Conservation (phyloP, 306 rosid species). For the Elaeagnus macrophylla region DNA sequence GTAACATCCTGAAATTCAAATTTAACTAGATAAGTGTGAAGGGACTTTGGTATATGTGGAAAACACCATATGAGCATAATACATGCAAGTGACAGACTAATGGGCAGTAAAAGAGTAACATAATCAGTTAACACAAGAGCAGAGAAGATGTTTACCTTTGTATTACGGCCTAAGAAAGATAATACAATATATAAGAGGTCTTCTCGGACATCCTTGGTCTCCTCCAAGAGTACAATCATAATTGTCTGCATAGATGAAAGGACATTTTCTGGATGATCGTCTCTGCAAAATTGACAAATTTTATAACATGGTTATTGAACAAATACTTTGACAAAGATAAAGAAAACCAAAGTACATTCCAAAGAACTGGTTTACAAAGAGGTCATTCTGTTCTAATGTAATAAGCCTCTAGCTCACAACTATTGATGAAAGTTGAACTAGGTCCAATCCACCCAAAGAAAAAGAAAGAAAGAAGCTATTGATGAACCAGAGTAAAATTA, state of each 20-base stretch:
- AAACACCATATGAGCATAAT: not conserved
- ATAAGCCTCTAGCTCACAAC: too few species aligned
- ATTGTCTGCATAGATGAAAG: conserved; percentile 90
- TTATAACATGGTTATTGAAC: too few species aligned
- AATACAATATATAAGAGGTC: conserved; percentile 59
- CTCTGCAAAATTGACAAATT: conserved; percentile 41
- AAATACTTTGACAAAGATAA: too few species aligned
- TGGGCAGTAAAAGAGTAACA: not conserved
- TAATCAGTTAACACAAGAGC: conserved; percentile 18
- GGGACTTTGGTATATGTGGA: not conserved
- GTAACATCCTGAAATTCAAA: conserved; percentile 58
- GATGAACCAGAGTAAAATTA: too few species aligned
- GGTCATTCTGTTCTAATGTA: too few species aligned
- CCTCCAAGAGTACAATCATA: conserved; percentile 86
- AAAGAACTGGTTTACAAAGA: too few species aligned
- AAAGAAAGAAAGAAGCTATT: too few species aligned
- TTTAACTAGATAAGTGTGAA: conserved; percentile 1
- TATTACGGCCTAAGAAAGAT: conserved; percentile 68
- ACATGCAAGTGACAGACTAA: not conserved
- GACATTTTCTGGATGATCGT: conserved; percentile 91
- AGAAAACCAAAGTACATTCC: too few species aligned
- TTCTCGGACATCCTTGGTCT: conserved; percentile 79
- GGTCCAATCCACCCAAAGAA: too few species aligned
- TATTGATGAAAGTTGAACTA: too few species aligned
- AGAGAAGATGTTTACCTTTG: conserved; percentile 44